Conservation (phyloP, 768 basidiomycete genomes). For the Hysterangium stoloniferum region DNA sequence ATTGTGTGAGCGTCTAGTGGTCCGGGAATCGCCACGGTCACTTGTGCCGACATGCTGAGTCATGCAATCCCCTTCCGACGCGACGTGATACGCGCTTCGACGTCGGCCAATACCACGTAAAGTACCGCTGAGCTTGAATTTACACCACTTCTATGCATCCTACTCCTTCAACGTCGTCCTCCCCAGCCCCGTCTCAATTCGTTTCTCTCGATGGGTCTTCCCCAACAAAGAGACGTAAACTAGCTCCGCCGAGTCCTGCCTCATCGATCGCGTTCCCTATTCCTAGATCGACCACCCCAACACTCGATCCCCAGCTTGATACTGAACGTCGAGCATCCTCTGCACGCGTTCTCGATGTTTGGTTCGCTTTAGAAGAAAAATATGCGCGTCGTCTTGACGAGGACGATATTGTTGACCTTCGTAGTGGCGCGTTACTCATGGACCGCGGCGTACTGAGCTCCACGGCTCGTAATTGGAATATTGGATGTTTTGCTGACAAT, state of each 20-base stretch:
- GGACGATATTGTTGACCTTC: constrained; percentile 72
- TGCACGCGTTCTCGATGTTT: constrained; percentile 49
- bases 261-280: not conserved
- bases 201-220: not conserved
- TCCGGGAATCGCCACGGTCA: too few relatives aligned
- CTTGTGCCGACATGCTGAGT: not conserved
- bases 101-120: not conserved
- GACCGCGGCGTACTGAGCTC: constrained; percentile 61
- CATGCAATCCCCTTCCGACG: not conserved
- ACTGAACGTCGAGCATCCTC: constrained; percentile 50
- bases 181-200: not conserved
- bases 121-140: not conserved
- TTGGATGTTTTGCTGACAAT: constrained; percentile 43
- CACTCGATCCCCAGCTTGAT: constrained; percentile 28
- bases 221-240: not conserved
- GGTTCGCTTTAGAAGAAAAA: constrained; percentile 62
- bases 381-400: constrained; percentile 62
- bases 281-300: not conserved
- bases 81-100: not conserved
- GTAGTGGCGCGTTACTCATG: constrained; percentile 50
- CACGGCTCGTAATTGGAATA: constrained; percentile 32
- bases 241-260: not conserved
- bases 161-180: not conserved
- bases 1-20: too few relatives aligned
- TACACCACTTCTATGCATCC: not conserved